These are phyloP conservation scores for Mesembryanthemum crystallinum DNA, from an alignment of 148 eudicot genomes.

Conservation along the genomic window DNA sequence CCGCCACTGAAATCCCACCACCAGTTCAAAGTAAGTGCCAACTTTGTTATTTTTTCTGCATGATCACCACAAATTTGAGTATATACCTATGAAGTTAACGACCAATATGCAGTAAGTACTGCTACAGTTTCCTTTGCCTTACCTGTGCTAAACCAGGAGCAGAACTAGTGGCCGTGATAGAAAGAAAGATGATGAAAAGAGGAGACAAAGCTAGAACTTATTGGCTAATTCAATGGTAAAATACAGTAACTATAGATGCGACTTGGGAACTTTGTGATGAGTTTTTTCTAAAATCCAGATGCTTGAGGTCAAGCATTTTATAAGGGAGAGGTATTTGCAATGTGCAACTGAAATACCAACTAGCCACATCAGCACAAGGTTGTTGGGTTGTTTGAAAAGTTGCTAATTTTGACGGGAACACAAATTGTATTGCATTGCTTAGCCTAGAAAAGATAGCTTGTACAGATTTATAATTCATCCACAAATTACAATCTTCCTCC, in stretches of 20 bases:
- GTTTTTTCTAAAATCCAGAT: neutral
- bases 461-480: no score
- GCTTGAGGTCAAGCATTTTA: neutral
- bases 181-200: neutral
- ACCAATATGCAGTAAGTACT: no score
- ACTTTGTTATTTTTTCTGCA: neutral
- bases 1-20: conserved; percentile 69
- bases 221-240: neutral
- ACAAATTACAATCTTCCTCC: no score
- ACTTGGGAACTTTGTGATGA: neutral
- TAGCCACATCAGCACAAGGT: no score
- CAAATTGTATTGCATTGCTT: no score
- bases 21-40: conserved; percentile 51
- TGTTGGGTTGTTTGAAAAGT: no score
- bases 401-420: no score
- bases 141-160: neutral
- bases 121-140: neutral
- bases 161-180: neutral
- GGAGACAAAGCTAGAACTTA: neutral
- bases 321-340: neutral
- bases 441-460: no score
- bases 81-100: no score
- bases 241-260: neutral
- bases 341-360: neutral
- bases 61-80: neutral